Percentiles rank a stretch among this genome's conserved stretches.
These are phyloP conservation scores for Camptophora hylomeconis DNA, from an alignment of 2,329 filamentous ascomycete genomes.

Conservation along the genomic window DNA sequence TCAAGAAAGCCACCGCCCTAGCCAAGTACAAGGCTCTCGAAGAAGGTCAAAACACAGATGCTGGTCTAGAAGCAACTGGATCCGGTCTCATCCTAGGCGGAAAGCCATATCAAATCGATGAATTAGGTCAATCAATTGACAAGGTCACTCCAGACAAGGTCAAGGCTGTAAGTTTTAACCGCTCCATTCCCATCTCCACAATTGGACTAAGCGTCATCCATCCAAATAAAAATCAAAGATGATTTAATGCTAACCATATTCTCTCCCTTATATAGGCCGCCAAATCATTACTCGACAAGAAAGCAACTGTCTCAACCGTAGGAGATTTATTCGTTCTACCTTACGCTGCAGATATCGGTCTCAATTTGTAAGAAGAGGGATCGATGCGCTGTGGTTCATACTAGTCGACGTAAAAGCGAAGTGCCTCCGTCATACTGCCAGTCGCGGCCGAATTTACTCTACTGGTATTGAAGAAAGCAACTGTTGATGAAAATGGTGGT, in stretches of 20 bases:
- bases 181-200: not conserved
- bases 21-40: constrained; percentile 90
- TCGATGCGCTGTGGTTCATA: constrained; percentile 2
- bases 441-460: too few relatives aligned
- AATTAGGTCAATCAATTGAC: constrained; percentile 66
- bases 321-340: constrained; percentile 86
- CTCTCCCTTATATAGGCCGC: constrained; percentile 48
- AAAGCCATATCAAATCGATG: constrained; percentile 72
- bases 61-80: constrained; percentile 71
- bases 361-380: constrained; percentile 63
- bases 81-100: constrained; percentile 68
- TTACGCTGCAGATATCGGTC: constrained; percentile 84
- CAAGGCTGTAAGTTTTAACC: constrained; percentile 55
- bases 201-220: not conserved
- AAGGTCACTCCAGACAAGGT: constrained; percentile 72
- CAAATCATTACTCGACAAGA: constrained; percentile 74
- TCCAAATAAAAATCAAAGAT: too few relatives aligned
- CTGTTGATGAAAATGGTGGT: too few relatives aligned
- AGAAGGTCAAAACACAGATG: constrained; percentile 61
- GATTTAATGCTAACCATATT: not conserved
- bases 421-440: too few relatives aligned
- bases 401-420: too few relatives aligned
- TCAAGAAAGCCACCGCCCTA: constrained; percentile 81
- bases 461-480: too few relatives aligned
- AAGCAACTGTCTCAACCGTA: constrained; percentile 77